Evolutionary conservation across 2,329 filamentous ascomycete species (phyloP).

Genomic region (Colletotrichum sp.): DNA sequence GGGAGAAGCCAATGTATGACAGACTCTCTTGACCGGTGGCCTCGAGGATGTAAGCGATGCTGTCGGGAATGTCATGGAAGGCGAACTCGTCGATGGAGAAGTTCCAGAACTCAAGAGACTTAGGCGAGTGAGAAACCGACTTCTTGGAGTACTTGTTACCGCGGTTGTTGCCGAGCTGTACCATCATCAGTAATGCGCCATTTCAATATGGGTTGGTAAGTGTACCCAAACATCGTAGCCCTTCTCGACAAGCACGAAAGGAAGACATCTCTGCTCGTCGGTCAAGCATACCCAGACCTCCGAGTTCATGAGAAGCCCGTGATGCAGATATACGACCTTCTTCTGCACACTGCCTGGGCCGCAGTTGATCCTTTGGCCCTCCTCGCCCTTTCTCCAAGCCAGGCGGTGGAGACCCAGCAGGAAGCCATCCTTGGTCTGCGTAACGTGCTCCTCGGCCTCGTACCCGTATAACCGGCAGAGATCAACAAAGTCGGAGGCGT

Average conservation of each 20-base stretch:
- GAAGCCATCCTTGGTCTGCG: conserved; percentile 93
- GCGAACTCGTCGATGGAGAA: conserved; percentile 99
- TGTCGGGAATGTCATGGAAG: conserved; percentile 95
- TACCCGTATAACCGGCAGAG: conserved; percentile 93
- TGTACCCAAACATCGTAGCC: conserved; percentile 95
- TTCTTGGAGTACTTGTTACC: conserved; percentile 99
- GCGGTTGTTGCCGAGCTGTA: conserved; percentile 89
- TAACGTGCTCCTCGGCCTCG: conserved; percentile 93
- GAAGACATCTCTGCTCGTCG: conserved; percentile 82
- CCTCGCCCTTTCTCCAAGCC: conserved; percentile 82
- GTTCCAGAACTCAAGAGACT: conserved; percentile 85
- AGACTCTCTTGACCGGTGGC: conserved; percentile 83
- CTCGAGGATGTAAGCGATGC: conserved; percentile 87
- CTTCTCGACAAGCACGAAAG: conserved; percentile 86
- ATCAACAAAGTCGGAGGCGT: conserved; percentile 91
- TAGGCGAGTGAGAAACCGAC: conserved; percentile 76
- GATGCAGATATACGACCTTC: conserved; percentile 91
- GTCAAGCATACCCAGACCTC: conserved; percentile 97
- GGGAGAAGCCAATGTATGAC: conserved; percentile 96
- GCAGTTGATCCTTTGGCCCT: conserved; percentile 77
- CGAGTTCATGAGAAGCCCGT: conserved; percentile 97
- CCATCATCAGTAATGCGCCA: conserved; percentile 23
- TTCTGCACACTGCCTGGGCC: conserved; percentile 74
- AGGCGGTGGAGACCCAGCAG: conserved; percentile 88
- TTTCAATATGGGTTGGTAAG: conserved; percentile 18